A percentile compares a stretch with the other conserved stretches of the same genome.
Conservation (phyloP, 768 basidiomycete species). For the Psilocybe tampanensis region DNA sequence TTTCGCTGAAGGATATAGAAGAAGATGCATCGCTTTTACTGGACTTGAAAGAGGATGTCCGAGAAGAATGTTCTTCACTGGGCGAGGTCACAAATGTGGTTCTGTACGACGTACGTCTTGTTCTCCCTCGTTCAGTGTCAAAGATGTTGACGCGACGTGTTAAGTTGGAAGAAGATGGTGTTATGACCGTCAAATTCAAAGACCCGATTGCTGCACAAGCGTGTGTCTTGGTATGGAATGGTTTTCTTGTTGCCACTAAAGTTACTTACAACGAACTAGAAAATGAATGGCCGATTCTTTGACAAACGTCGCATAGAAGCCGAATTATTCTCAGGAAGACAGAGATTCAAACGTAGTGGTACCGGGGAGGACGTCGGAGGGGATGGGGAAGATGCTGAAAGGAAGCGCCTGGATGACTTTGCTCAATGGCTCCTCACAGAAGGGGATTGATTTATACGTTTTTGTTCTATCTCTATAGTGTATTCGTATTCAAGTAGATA, state of each 20-base stretch:
- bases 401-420: slow-evolving; percentile 85
- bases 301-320: slow-evolving; percentile 84
- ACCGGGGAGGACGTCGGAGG: slow-evolving; percentile 62
- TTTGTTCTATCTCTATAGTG: slow-evolving; percentile 1
- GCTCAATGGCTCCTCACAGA: slow-evolving; percentile 86
- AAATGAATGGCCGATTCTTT: slow-evolving; percentile 95
- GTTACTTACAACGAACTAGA: slow-evolving; percentile 47
- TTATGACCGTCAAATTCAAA: slow-evolving; percentile 96
- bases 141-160: slow-evolving; percentile 6
- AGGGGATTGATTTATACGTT: slow-evolving; percentile 51
- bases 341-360: slow-evolving; percentile 79
- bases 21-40: slow-evolving; percentile 84
- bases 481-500: slow-evolving; percentile 17
- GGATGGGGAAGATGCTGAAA: slow-evolving; percentile 74
- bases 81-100: slow-evolving; percentile 97
- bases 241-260: neutral
- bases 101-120: slow-evolving; percentile 82
- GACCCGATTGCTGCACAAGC: slow-evolving; percentile 93
- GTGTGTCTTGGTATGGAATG: slow-evolving; percentile 67
- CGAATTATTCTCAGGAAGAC: slow-evolving; percentile 77
- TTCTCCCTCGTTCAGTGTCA: neutral
- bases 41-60: slow-evolving; percentile 94
- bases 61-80: slow-evolving; percentile 86
- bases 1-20: slow-evolving; percentile 81
- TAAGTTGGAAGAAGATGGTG: slow-evolving; percentile 88